Percentiles rank a stretch among this genome's conserved stretches.
Evolutionary conservation across 2,329 filamentous ascomycete species (phyloP).

Genomic region (Colletotrichum sp.): DNA sequence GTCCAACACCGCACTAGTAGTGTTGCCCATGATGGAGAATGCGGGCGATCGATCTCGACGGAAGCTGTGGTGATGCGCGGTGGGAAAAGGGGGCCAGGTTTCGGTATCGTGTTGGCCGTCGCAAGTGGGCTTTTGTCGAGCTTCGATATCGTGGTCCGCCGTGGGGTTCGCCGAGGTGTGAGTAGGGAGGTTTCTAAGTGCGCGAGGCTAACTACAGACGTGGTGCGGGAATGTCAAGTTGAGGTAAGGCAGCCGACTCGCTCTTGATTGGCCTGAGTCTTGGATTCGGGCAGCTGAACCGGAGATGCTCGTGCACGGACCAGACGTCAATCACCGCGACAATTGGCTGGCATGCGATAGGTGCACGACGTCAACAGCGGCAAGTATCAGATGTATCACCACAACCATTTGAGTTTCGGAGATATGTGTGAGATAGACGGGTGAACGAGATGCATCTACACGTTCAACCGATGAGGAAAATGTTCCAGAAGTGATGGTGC

Average conservation of each 20-base stretch:
- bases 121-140: constrained; percentile 5
- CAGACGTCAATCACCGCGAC: constrained; percentile 1
- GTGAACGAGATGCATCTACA: not conserved
- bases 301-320: not conserved
- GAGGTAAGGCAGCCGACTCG: constrained; percentile 2
- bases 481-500: not conserved
- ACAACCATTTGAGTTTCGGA: constrained; percentile 9
- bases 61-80: not conserved
- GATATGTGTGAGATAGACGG: not conserved
- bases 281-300: constrained; percentile 8
- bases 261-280: not conserved
- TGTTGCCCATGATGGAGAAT: constrained; percentile 65
- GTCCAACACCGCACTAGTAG: constrained; percentile 80
- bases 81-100: not conserved
- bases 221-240: constrained; percentile 1
- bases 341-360: not conserved
- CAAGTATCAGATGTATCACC: constrained; percentile 8
- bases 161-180: constrained; percentile 3
- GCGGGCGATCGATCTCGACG: not conserved
- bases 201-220: not conserved
- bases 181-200: constrained; percentile 2
- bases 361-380: constrained; percentile 9
- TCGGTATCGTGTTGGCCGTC: not conserved
- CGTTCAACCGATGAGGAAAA: not conserved
- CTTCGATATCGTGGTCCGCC: constrained; percentile 4